Base-by-base conservation (phyloP, 768 basidiomycete genomes). In the Hericium erinaceus region DNA sequence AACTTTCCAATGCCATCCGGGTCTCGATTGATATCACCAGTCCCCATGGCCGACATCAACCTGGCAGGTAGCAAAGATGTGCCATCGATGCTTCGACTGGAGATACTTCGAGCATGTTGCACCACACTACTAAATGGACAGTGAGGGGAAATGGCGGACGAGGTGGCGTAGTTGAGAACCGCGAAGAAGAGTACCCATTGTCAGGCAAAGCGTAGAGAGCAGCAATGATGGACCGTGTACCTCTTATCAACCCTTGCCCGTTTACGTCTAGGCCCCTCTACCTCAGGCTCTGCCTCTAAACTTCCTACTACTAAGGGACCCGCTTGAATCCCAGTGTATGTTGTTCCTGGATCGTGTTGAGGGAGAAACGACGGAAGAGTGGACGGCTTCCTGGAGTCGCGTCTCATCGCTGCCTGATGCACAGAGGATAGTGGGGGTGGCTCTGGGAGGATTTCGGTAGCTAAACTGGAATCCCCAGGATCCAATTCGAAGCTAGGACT, bases 371-470 rank as follows among this genome's bases (percentile, higher is more conserved):
- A 91, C 72, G 83, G 77, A 58, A 78, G 72, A 62, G 79, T 74
- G 62, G 79, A 71, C 54, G 85, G 81, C 73, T 92, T 90, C 76
- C 80, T 89, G 66, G 84, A 84, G 75, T 92, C 89, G 68, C 87
- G 84, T 75, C 85, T 88, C 56, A 80, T 59, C 39, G 64, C 75
- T 65, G 80, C 74, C 73, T 88, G 87, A 72, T 85, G 85, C 58
- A 83, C 73, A 65, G 86, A 82, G 62, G 78, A 74, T 61, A 90
- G 71, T 62, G 89, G 82, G 54, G 91, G 91, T 59, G 91, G 91
- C 24, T 89, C 90, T 67, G 91, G 91, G 65, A 93, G 80, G 74
- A 93, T 87, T 79, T 92, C 91, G 59, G 91, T 93, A 61, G 92
- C 90, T 65, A 92, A 79, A 62, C 80, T 77, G 50, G 62, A 28